Evolutionary conservation across 352 stramenopile genomes (phyloP), one percentile per base, ranked within the genome.

Genomic region (Pythium volutum): DNA sequence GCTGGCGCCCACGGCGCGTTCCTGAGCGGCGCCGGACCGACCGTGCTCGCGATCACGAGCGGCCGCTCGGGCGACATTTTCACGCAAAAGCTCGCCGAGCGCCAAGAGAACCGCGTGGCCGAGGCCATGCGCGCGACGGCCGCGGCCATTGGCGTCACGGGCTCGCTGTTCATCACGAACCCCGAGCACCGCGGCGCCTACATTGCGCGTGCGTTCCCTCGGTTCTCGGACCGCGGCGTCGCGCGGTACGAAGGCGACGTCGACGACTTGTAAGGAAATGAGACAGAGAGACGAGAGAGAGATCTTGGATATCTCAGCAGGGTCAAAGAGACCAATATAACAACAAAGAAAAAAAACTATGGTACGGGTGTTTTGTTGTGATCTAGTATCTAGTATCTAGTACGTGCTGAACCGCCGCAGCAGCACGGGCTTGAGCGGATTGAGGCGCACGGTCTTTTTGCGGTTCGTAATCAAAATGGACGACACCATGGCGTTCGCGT

Each of bases 61-160:
- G 97, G 97, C 34, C 95, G 94, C 22, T 93, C 86, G 59, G 97
- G 97, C 38, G 97, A 99, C 79, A 99, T 99, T 69, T 99, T 99
- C 76, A 98, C 97, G 51, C 97, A 99, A 75, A 77, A 95, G 53
- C 64, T 90, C n/a, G 80, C 81, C 55, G 87, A 95, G 67, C 78
- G 87, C 45, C 77, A 89, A 71, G 84, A 95, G 71, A 93, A 91
- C 72, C 77, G 86, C 59, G 97, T 99, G 27, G 97, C 97, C 31
- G 89, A 97, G 61, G 97, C 97, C 23, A 99, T 99, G 97, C 93
- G 97, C 61, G 67, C 93, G 67, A 89, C 84, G 9, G 97, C 96
- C 1, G 79, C 96, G 54, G 72, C 83, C 1, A 89, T 96, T 59
- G 91, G 90, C 52, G 90, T 99, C 36, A 81, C 97, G 11, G 97